Evolutionary conservation across 2,329 filamentous ascomycete genomes (phyloP).

Genomic region (Bipolaris victoriae): DNA sequence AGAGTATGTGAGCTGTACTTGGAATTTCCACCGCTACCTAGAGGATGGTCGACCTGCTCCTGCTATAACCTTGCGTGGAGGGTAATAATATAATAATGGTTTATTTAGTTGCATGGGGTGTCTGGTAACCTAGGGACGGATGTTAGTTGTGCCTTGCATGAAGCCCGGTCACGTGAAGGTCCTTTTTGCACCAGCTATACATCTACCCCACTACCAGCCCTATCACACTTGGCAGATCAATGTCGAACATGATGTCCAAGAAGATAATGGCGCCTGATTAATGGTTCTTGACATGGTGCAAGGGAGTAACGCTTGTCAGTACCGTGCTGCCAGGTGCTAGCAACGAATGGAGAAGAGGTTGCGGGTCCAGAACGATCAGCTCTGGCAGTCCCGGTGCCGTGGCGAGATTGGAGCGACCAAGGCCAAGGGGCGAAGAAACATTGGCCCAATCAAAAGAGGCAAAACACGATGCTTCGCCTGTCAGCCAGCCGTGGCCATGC

Average conservation of each 20-base stretch:
- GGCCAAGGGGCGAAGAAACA: constrained; percentile 25
- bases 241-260: neutral
- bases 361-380: constrained; percentile 5
- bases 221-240: neutral
- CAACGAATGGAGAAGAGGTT: constrained; percentile 13
- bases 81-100: too few relatives aligned
- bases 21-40: too few relatives aligned
- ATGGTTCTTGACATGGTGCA: constrained; percentile 1
- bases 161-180: neutral
- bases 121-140: too few relatives aligned
- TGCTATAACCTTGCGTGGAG: too few relatives aligned
- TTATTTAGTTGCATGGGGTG: too few relatives aligned
- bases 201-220: neutral
- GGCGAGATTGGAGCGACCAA: constrained; percentile 18
- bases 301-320: neutral
- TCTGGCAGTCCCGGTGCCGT: constrained; percentile 14
- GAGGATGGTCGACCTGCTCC: too few relatives aligned
- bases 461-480: constrained; percentile 6
- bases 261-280: constrained; percentile 11
- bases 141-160: neutral
- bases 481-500: constrained; percentile 6
- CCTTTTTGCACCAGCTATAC: neutral
- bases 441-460: constrained; percentile 21
- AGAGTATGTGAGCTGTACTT: too few relatives aligned
- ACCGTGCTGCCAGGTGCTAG: constrained; percentile 4